A percentile compares a stretch with the other conserved stretches of the same genome.
These are phyloP conservation scores for Vachellia collinsii DNA, from an alignment of 306 rosid genomes.

Conservation along the genomic window DNA sequence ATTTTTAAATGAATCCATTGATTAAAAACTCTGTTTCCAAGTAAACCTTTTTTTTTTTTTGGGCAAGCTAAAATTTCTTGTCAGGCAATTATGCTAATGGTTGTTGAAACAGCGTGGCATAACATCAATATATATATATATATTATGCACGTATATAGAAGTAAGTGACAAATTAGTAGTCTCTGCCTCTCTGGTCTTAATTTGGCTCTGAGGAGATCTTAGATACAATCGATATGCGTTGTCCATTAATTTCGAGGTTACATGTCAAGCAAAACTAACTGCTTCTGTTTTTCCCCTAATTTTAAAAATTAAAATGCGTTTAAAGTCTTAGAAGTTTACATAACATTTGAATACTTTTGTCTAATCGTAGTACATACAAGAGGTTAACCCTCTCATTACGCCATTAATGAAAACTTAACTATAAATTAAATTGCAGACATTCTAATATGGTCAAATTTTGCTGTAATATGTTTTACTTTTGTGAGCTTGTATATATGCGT, in stretches of 20 bases:
- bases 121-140: background rate
- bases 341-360: background rate
- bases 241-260: background rate
- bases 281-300: background rate
- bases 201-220: background rate
- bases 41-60: background rate
- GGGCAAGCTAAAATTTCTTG: background rate
- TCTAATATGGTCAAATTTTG: constrained; percentile 25
- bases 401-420: background rate
- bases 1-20: too few relatives aligned
- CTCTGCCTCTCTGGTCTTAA: background rate
- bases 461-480: too few relatives aligned
- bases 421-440: background rate
- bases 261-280: background rate
- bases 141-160: too few relatives aligned
- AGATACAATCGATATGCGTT: background rate
- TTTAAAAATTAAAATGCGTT: background rate
- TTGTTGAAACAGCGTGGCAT: background rate
- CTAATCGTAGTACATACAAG: background rate
- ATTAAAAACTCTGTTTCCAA: background rate
- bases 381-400: background rate
- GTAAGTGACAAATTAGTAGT: background rate
- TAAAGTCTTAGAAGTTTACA: background rate
- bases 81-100: background rate
- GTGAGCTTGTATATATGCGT: too few relatives aligned